phyloP scores from a whole-genome alignment of 495 filamentous ascomycete genomes.

The Gamarada debralockiae region DNA sequence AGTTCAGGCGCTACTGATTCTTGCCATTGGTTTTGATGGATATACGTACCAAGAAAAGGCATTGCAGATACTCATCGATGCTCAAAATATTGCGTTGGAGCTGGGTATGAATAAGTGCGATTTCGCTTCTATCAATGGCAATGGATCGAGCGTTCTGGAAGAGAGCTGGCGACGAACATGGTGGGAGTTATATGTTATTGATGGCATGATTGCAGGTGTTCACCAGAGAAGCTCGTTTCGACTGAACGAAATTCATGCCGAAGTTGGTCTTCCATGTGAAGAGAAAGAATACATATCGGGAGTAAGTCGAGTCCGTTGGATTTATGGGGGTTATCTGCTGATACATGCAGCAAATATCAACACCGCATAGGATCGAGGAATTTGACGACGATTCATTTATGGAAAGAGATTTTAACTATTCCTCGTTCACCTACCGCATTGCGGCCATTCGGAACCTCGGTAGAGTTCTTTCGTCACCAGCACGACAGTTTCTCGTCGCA shows the following conservation, averaged over 20 bases:
- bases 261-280: constrained; percentile 72
- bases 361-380: constrained; percentile 58
- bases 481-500: constrained; percentile 31
- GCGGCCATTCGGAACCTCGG: constrained; percentile 72
- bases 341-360: constrained; percentile 52
- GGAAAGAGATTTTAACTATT: constrained; percentile 60
- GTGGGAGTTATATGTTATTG: constrained; percentile 87
- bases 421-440: constrained; percentile 74
- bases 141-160: constrained; percentile 43
- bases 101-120: constrained; percentile 65
- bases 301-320: constrained; percentile 36
- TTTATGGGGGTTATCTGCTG: constrained; percentile 3
- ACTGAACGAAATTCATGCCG: constrained; percentile 49
- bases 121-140: constrained; percentile 43
- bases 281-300: constrained; percentile 64
- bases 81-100: constrained; percentile 67
- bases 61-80: constrained; percentile 59
- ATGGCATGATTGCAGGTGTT: constrained; percentile 60
- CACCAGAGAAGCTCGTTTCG: constrained; percentile 54
- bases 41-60: constrained; percentile 64
- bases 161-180: constrained; percentile 84
- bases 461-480: constrained; percentile 59
- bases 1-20: constrained; percentile 73
- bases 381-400: constrained; percentile 69
- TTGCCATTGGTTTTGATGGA: constrained; percentile 75